Conservation (phyloP, 2,329 filamentous ascomycete species). For the Cadophora sp. region DNA sequence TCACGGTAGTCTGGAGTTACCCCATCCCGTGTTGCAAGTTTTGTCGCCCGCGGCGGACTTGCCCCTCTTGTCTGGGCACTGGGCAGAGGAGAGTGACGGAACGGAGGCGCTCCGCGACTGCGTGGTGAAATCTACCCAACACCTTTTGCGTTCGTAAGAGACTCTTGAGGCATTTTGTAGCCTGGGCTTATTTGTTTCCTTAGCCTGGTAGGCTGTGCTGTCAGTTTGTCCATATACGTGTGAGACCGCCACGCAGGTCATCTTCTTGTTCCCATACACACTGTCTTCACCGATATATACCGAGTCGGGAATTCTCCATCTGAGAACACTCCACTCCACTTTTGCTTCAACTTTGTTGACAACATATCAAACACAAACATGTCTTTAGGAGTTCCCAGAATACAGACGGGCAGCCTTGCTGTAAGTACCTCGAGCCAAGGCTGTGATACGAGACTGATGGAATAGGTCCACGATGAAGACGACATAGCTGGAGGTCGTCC, state of each 20-base stretch:
- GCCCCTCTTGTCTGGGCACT: constrained; percentile 9
- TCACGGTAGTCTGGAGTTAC: constrained; percentile 6
- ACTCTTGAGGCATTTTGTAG: constrained; percentile 14
- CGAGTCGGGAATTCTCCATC: constrained; percentile 14
- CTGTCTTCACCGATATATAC: constrained; percentile 17
- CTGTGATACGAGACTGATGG: constrained; percentile 15
- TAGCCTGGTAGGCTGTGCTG: constrained; percentile 19
- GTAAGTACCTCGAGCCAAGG: constrained; percentile 15
- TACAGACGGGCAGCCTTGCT: constrained; percentile 19
- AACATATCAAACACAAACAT: not conserved
- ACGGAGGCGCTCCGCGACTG: constrained; percentile 1
- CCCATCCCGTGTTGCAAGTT: constrained; percentile 6
- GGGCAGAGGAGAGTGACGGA: not conserved
- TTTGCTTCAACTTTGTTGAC: not conserved
- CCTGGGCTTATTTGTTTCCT: constrained; percentile 4
- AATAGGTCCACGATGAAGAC: constrained; percentile 16
- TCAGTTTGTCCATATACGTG: not conserved
- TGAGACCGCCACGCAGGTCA: constrained; percentile 14
- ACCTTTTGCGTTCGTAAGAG: not conserved
- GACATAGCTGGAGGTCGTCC: constrained; percentile 19
- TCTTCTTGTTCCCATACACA: not conserved
- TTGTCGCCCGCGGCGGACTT: not conserved
- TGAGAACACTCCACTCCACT: not conserved
- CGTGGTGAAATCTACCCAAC: not conserved
- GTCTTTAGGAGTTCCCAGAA: constrained; percentile 17